Base-by-base conservation (phyloP, 2,329 filamentous ascomycete species). In the Cladophialophora psammophila region DNA sequence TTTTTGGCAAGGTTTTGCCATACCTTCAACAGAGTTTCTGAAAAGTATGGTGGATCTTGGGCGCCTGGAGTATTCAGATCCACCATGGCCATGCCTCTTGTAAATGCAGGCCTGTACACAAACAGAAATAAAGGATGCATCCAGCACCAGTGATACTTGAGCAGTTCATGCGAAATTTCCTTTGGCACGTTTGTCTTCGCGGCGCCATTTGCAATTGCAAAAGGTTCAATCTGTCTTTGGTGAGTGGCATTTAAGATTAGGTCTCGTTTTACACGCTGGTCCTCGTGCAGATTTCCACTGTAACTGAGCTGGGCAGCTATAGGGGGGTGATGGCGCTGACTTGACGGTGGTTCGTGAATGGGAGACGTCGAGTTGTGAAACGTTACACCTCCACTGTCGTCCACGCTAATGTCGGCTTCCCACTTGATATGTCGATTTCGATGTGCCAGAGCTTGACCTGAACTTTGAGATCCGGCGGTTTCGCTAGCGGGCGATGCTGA, bases 71-170 rank as follows among this genome's bases (percentile, higher is more conserved):
- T 61, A 45, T 62, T 72, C 34, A 68, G 18, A 54, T 71, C 64
- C 26, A 71, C 63, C 63, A 70, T 65, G 45, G 68, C 67, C 67
- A 72, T 72, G 32, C 72, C 70, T 48, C 72, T 60, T 20, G 70
- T 74, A 61, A 76, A 76, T 3, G 74, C 74, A 6, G 74, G 74
- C 20, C 74, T 67, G 55, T 76, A 75, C 9, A 75, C 73, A 60
- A 75, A 74, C 31, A 74, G 60, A 60, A 76, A 76, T 8, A 73
- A 67, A 5, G 74, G 74, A 57, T 75, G 73, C 40, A 73, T 62
- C 74, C 74, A 76, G 54, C 72, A 73, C 73, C 74, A 76, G 54
- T 76, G 71, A 50, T 74, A 69, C 45, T 74, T 72, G 12, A 76
- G 55, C n/a, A 75, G 64, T 59, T 71, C 72, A 8, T 67, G 65